phyloP scores from a whole-genome alignment of 805 yeast genomes.

The Ogataea pilisensis region DNA sequence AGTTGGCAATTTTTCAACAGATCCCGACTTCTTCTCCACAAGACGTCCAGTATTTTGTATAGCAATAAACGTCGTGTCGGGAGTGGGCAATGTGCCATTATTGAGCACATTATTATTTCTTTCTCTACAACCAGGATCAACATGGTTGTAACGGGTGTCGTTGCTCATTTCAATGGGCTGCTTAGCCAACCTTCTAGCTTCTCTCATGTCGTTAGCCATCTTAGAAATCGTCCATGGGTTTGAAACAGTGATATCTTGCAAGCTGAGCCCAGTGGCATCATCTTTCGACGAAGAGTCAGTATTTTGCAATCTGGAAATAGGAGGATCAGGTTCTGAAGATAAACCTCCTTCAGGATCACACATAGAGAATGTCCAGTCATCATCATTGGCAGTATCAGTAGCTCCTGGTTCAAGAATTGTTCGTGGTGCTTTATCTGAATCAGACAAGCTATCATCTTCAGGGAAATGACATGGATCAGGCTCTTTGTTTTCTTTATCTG shows the following conservation, averaged over 20 bases:
- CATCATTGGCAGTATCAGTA: background rate
- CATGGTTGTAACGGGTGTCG: background rate
- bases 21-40: too few species aligned
- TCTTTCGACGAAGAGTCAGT: background rate
- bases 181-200: background rate
- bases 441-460: too few species aligned
- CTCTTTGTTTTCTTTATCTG: too few species aligned
- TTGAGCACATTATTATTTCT: background rate
- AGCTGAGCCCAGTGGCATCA: background rate
- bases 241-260: slow-evolving; percentile 12
- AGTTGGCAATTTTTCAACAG: too few species aligned
- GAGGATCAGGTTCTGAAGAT: background rate
- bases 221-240: slow-evolving; percentile 24
- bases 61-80: slow-evolving; percentile 4
- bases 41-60: too few species aligned
- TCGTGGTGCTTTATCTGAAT: too few species aligned
- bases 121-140: too few species aligned
- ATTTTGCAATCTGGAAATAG: background rate
- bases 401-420: too few species aligned
- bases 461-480: too few species aligned
- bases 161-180: too few species aligned
- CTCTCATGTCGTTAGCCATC: slow-evolving; percentile 5
- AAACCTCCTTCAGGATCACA: slow-evolving; percentile 4
- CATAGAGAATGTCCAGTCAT: too few species aligned
- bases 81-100: slow-evolving; percentile 1